Evolutionary conservation across 805 yeast species (phyloP).

Genomic region (Ogataea philodendri): DNA sequence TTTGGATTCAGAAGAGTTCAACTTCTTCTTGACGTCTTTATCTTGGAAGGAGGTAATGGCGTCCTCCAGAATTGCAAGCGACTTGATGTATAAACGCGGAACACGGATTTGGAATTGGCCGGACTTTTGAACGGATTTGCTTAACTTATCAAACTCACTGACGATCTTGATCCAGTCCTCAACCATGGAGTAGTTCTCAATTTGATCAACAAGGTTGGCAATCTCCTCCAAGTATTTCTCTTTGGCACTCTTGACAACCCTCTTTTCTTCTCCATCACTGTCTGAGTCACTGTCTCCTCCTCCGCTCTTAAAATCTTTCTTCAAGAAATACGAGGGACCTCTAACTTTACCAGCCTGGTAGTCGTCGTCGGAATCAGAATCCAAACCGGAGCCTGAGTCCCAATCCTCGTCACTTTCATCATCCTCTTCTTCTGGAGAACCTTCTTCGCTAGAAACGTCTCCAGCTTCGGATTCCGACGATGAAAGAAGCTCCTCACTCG

Average conservation of each 20-base stretch:
- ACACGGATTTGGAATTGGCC: conserved; percentile 72
- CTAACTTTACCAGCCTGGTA: conserved; percentile 31
- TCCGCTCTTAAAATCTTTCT: conserved; percentile 46
- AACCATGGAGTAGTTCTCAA: conserved; percentile 65
- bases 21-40: conserved; percentile 59
- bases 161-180: conserved; percentile 79
- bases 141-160: conserved; percentile 74
- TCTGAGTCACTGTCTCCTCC: conserved; percentile 37
- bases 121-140: conserved; percentile 63
- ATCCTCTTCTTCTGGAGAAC: conserved; percentile 39
- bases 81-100: conserved; percentile 69
- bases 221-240: conserved; percentile 91
- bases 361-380: conserved; percentile 39
- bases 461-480: conserved; percentile 35
- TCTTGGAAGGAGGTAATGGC: conserved; percentile 50
- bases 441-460: conserved; percentile 28
- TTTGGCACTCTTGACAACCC: conserved; percentile 88
- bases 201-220: conserved; percentile 58
- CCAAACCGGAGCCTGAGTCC: conserved; percentile 45
- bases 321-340: conserved; percentile 57
- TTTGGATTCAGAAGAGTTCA: conserved; percentile 79
- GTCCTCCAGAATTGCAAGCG: conserved; percentile 71
- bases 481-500: conserved; percentile 60
- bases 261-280: conserved; percentile 63
- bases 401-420: conserved; percentile 45